A percentile compares a stretch with the other conserved stretches of the same genome.
Conservation (phyloP, 75 land plant species). For the Picea sitchensis region DNA sequence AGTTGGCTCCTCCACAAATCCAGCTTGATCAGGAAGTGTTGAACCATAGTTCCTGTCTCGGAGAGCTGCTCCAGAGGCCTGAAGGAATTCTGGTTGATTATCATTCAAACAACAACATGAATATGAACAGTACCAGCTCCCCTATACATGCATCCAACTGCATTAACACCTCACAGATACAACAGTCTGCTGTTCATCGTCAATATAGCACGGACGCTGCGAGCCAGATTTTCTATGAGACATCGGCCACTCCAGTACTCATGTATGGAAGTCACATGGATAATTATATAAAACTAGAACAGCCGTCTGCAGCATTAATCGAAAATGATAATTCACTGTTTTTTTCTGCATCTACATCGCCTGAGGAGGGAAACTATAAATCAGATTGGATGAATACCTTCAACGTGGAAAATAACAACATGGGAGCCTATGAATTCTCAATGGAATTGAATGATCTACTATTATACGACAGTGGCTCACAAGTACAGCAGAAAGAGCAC, state of each 20-base stretch:
- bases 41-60: neutral
- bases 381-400: neutral
- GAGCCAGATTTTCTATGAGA: neutral
- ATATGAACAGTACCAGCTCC: neutral
- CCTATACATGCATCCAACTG: neutral
- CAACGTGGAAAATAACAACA: neutral
- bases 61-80: neutral
- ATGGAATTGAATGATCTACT: conserved; percentile 1
- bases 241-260: neutral
- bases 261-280: neutral
- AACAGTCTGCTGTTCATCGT: neutral
- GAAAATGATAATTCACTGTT: neutral
- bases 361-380: neutral
- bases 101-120: neutral
- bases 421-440: neutral
- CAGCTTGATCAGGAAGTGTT: neutral
- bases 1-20: neutral
- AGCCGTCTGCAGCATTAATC: neutral
- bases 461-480: too few species aligned
- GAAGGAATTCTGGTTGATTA: neutral
- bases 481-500: too few species aligned
- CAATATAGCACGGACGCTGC: too few species aligned
- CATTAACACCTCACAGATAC: neutral
- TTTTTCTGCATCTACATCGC: neutral
- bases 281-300: neutral